phyloP scores from a whole-genome alignment of 2,329 filamentous ascomycete genomes.

The Emericellopsis atlantica region DNA sequence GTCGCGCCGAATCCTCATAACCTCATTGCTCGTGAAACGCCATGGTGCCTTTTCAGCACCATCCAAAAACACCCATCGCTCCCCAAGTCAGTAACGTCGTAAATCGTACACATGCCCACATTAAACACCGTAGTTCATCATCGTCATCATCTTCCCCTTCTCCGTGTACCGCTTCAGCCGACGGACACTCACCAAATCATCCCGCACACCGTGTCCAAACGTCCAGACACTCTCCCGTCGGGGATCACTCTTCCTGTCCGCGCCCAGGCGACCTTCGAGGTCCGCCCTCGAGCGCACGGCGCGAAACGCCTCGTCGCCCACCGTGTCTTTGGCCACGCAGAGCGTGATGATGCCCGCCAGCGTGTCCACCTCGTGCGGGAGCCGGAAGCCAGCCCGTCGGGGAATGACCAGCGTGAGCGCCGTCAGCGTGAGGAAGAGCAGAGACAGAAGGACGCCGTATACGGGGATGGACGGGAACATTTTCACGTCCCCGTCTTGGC shows the following conservation, averaged over 20 bases:
- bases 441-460: conserved; percentile 59
- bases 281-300: conserved; percentile 54
- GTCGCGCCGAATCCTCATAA: too few relatives aligned
- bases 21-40: too few relatives aligned
- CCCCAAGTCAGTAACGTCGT: not conserved
- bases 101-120: too few relatives aligned
- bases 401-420: conserved; percentile 51
- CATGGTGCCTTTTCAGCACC: not conserved
- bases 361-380: conserved; percentile 62
- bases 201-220: too few relatives aligned
- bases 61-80: not conserved
- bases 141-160: conserved; percentile 10
- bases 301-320: conserved; percentile 62
- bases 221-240: conserved; percentile 39
- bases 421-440: conserved; percentile 58
- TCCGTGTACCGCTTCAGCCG: conserved; percentile 32
- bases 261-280: conserved; percentile 56
- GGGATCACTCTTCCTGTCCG: conserved; percentile 22
- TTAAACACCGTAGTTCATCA: conserved; percentile 3
- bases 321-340: conserved; percentile 58
- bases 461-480: conserved; percentile 65
- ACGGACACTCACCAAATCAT: conserved; percentile 27
- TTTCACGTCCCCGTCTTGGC: conserved; percentile 32
- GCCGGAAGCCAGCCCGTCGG: conserved; percentile 42
- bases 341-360: conserved; percentile 71